These are phyloP conservation scores for Monosporascus ibericus DNA, from an alignment of 2,329 filamentous ascomycete genomes.

Conservation along the genomic window DNA sequence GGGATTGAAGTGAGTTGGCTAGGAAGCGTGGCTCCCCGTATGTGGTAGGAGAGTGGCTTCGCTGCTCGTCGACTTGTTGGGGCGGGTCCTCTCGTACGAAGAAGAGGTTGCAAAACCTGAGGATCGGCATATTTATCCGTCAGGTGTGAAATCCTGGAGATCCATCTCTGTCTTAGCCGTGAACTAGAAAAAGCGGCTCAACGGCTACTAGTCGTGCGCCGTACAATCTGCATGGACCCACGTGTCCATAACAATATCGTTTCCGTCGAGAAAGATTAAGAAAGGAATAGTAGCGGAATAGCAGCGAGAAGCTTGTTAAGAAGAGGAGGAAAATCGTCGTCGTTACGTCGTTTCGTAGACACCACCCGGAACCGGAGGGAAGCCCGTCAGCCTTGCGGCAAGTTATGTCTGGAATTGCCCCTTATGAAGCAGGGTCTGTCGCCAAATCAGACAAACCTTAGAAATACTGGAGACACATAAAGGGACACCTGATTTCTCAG, in stretches of 20 bases:
- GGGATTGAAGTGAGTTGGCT: not conserved
- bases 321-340: conserved; percentile 22
- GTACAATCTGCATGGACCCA: conserved; percentile 14
- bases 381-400: conserved; percentile 52
- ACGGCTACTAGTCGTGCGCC: conserved; percentile 7
- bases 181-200: not conserved
- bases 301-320: conserved; percentile 18
- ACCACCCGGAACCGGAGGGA: conserved; percentile 36
- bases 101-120: not conserved
- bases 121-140: not conserved
- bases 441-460: conserved; percentile 45
- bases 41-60: not conserved
- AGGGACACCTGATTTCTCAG: conserved; percentile 25
- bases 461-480: conserved; percentile 26
- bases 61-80: too few species aligned
- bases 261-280: conserved; percentile 19
- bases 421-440: conserved; percentile 36
- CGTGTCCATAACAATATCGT: conserved; percentile 16
- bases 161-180: not conserved
- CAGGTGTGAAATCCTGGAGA: not conserved
- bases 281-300: conserved; percentile 18
- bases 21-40: not conserved
- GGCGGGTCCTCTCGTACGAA: not conserved
- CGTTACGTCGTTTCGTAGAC: conserved; percentile 39
- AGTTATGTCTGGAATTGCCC: conserved; percentile 52